These are phyloP conservation scores for Platismatia glauca DNA, from an alignment of 495 filamentous ascomycete genomes.

Conservation along the genomic window DNA sequence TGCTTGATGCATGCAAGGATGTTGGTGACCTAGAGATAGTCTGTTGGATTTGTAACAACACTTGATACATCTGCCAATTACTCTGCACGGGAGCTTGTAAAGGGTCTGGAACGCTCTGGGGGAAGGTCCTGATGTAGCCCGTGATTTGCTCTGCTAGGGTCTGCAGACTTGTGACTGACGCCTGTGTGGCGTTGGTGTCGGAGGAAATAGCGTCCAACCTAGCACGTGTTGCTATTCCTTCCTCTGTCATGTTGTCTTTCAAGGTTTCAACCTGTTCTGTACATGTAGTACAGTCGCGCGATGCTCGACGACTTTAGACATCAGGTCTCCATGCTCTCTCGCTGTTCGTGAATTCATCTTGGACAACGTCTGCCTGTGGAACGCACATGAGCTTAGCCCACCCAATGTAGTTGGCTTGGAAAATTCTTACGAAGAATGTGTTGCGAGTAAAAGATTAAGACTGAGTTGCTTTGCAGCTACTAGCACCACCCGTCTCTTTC, in stretches of 20 bases:
- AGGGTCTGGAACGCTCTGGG: slow-evolving; percentile 16
- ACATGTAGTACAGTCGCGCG: slow-evolving; percentile 1
- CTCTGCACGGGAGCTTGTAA: slow-evolving; percentile 18
- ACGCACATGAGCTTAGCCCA: not conserved
- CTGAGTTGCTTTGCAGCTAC: slow-evolving; percentile 25
- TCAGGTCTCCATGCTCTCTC: slow-evolving; percentile 7
- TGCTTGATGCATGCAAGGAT: slow-evolving; percentile 18
- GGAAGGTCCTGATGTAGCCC: slow-evolving; percentile 17
- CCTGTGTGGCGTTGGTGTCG: slow-evolving; percentile 2
- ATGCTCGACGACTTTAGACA: slow-evolving; percentile 15
- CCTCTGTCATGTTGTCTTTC: too few species aligned
- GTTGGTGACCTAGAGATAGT: slow-evolving; percentile 12
- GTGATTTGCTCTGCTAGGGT: slow-evolving; percentile 19
- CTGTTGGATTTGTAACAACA: slow-evolving; percentile 21
- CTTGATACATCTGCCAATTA: slow-evolving; percentile 22
- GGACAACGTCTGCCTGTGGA: slow-evolving; percentile 16
- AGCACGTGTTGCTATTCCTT: too few species aligned
- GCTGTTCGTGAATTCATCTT: slow-evolving; percentile 5
- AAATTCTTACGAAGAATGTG: slow-evolving; percentile 22
- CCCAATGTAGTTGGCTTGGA: too few species aligned
- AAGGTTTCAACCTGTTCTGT: too few species aligned
- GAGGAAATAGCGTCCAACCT: slow-evolving; percentile 10
- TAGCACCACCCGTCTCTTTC: slow-evolving; percentile 24
- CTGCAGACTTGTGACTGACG: slow-evolving; percentile 13
- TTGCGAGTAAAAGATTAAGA: slow-evolving; percentile 26